phyloP scores from a whole-genome alignment of 2,329 filamentous ascomycete species.

The Pseudogymnoascus sp. region DNA sequence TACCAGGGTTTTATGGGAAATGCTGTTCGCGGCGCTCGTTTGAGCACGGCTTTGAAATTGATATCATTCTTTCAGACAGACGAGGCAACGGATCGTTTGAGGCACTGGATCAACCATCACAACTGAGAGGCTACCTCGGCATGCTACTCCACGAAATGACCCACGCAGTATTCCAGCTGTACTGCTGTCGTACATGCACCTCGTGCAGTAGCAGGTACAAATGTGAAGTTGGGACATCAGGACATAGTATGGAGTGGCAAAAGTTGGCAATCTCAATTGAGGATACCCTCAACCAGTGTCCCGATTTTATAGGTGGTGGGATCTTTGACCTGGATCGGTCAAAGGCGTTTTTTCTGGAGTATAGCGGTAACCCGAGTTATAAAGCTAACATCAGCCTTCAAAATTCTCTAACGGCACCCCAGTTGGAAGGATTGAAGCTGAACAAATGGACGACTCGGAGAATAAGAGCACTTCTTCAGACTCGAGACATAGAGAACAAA shows the following conservation, averaged over 20 bases:
- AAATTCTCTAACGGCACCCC: background rate
- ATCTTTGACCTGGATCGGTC: background rate
- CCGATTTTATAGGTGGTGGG: background rate
- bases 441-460: rapidly evolving
- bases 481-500: background rate
- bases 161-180: background rate
- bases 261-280: background rate
- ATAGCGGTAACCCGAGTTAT: background rate
- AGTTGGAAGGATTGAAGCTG: background rate
- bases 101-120: background rate
- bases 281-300: background rate
- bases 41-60: background rate
- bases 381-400: background rate
- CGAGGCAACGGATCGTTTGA: background rate
- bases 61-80: background rate
- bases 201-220: background rate
- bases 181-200: background rate
- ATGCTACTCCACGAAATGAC: background rate
- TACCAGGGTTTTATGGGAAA: background rate
- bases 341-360: background rate
- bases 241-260: background rate
- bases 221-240: background rate
- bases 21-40: background rate
- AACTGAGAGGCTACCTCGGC: background rate
- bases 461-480: background rate